Conservation (phyloP, 306 rosid genomes). For the Ceratonia siliqua region DNA sequence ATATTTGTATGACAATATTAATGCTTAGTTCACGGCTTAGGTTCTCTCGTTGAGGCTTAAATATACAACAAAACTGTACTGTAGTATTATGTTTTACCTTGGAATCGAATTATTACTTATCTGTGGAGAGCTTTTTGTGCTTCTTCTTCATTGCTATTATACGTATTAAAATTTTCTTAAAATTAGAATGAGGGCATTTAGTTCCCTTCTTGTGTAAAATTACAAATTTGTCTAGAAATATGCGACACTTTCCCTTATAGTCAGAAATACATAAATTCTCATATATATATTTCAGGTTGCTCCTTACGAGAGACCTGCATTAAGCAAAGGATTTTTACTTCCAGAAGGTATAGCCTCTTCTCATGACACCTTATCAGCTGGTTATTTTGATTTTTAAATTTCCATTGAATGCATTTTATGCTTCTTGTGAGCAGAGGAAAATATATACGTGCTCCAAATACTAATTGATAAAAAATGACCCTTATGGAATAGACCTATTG, state of each 20-base stretch:
- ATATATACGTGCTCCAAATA: background rate
- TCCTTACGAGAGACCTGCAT: constrained; percentile 98
- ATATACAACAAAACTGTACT: background rate
- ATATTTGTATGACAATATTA: background rate
- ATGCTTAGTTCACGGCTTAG: background rate
- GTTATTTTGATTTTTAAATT: background rate
- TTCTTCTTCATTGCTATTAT: background rate
- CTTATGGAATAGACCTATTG: background rate
- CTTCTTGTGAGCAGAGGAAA: background rate
- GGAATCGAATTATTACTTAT: constrained; percentile 15
- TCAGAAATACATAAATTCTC: constrained; percentile 25
- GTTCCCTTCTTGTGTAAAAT: background rate
- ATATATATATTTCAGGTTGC: constrained; percentile 66
- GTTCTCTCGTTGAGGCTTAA: background rate
- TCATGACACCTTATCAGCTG: constrained; percentile 12
- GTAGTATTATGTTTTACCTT: background rate
- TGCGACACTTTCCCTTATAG: background rate
- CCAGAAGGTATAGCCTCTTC: constrained; percentile 74
- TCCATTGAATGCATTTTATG: background rate
- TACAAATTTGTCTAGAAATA: background rate
- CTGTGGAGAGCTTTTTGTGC: background rate
- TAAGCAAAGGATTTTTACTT: constrained; percentile 94
- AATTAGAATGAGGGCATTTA: background rate
- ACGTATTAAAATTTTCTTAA: background rate
- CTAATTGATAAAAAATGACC: background rate